These are phyloP conservation scores for Cladosporium phlei DNA, from an alignment of 2,329 filamentous ascomycete genomes.

Conservation along the genomic window DNA sequence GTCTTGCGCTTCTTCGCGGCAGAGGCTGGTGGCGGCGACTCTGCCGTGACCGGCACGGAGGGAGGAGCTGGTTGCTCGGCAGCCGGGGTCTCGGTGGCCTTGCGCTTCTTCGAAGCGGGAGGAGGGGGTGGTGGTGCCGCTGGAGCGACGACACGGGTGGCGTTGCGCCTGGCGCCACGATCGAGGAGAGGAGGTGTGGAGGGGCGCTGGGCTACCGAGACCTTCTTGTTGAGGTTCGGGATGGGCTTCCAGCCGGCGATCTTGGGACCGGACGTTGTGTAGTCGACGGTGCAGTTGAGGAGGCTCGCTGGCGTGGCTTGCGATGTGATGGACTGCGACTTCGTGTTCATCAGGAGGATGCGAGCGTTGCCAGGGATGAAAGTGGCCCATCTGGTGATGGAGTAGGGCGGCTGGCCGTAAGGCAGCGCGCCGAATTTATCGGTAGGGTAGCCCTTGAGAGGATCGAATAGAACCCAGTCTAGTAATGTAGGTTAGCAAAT, in stretches of 20 bases:
- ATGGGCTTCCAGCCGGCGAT: slow-evolving; percentile 15
- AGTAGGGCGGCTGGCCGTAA: slow-evolving; percentile 7
- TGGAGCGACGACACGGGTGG: neutral
- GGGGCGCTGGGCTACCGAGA: neutral
- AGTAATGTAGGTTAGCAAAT: neutral
- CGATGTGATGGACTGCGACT: slow-evolving; percentile 16
- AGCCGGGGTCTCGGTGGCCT: neutral
- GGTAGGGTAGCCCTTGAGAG: slow-evolving; percentile 16
- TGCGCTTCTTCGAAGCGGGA: neutral
- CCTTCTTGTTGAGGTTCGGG: neutral
- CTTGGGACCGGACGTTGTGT: slow-evolving; percentile 19
- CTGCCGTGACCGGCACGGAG: neutral
- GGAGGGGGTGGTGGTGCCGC: neutral
- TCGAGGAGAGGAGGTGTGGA: neutral
- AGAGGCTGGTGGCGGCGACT: too few species aligned
- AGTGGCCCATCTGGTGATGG: slow-evolving; percentile 12
- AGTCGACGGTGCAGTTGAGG: slow-evolving; percentile 18
- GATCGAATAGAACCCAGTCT: slow-evolving; percentile 28
- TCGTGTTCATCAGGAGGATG: slow-evolving; percentile 22
- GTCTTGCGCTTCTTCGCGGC: too few species aligned
- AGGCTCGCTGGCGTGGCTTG: slow-evolving; percentile 15
- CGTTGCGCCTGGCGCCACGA: neutral
- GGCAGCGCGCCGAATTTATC: too few species aligned
- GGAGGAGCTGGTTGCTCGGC: neutral
- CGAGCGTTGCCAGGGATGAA: slow-evolving; percentile 22